Evolutionary conservation across 2,329 filamentous ascomycete species (phyloP), one percentile per base, ranked within the genome.

Genomic region (Epichloe uncinata): DNA sequence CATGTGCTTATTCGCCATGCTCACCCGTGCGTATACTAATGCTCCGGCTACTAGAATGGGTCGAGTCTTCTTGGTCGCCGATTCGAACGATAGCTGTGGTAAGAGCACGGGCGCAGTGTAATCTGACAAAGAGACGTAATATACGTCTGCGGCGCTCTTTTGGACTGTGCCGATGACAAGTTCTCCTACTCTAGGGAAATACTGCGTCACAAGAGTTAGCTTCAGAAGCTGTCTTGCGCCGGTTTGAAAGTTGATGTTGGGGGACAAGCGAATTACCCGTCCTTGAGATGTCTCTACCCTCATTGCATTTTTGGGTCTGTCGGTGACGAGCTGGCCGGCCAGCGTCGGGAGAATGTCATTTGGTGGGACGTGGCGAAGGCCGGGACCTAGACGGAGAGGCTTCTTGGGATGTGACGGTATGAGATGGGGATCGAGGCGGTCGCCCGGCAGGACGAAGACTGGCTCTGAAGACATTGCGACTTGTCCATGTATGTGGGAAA

Each of bases 61-160:
- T 1, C 90, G 78, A 3, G 87, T 95, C 70, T 97, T 97, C 67
- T 90, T 93, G 42, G 85, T 88, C 16, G 89, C 93, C 55, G 82
- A 82, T 67, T 97, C 91, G 65, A 98, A 98, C n/a, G 89, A 81
- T 18, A 97, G 76, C 57, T 95, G 86, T 0, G 87, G 88, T 1
- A 97, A 80, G 16, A 86, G 72, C 1, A 86, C 88, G 51, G 77
- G 69, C 2, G 74, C 61, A 4, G 77, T 77, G 61, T 81, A 77
- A 49, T 81, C 74, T 30, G 87, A 84, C 48, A 97, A 74, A 57
- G 77, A 74, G 65, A 89, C 89, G 66, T 85, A 82, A 74, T 87
- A 96, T 63, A 79, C 77, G 58, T 97, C 93, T 51, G 75, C 73
- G 47, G 81, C 77, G 50, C 81, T 83, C 64, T 84, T 85, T 61